Evolutionary conservation across 2,329 filamentous ascomycete genomes (phyloP).

Genomic region (Dactylellina parvicollis): DNA sequence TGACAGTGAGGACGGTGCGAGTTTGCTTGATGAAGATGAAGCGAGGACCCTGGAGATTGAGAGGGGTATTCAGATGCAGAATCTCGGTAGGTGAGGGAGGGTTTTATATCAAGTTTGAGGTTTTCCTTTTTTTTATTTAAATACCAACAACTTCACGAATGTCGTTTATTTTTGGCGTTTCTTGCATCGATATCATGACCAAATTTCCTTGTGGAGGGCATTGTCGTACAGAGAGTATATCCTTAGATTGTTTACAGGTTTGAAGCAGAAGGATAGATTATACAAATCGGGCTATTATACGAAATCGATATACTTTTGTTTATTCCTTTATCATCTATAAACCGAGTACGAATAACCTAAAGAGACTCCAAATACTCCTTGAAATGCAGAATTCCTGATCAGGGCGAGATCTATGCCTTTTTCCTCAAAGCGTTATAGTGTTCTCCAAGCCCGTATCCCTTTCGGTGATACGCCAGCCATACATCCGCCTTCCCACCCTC

Average conservation of each 20-base stretch:
- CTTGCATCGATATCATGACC: neutral
- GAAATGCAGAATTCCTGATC: neutral
- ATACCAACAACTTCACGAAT: neutral
- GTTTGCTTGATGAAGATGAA: conserved; percentile 46
- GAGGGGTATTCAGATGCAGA: conserved; percentile 44
- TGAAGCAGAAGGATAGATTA: neutral
- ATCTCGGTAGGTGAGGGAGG: conserved; percentile 29
- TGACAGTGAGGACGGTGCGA: conserved; percentile 30
- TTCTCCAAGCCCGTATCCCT: conserved; percentile 92
- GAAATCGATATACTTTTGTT: conserved; percentile 7
- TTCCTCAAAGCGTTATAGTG: conserved; percentile 89
- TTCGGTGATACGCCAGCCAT: conserved; percentile 94
- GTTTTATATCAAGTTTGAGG: neutral
- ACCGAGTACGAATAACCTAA: neutral
- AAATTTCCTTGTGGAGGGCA: conserved; percentile 1
- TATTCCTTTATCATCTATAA: neutral
- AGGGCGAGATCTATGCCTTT: conserved; percentile 53
- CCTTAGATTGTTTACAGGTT: conserved; percentile 9
- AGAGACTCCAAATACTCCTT: conserved; percentile 15
- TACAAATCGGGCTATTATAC: neutral
- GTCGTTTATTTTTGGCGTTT: neutral
- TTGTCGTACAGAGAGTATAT: conserved; percentile 14
- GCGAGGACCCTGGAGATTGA: conserved; percentile 39
- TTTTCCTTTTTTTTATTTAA: neutral
- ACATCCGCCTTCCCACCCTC: conserved; percentile 65